Base-by-base conservation (phyloP, 805 yeast species). In the Ogataea glucozyma region DNA sequence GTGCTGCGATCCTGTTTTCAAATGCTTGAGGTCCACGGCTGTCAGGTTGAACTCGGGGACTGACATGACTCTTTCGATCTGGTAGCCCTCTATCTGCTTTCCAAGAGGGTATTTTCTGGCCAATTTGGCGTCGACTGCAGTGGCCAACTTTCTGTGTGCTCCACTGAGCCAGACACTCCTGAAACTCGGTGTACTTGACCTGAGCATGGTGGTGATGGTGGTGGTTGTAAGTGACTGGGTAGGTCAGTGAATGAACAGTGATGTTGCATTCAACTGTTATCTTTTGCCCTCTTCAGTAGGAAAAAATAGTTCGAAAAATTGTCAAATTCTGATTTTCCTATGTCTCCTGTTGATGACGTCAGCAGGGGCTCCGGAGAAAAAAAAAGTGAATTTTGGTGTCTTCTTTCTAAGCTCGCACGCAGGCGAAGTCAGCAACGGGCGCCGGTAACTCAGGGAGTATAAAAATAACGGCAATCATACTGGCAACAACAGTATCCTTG, bases 11-110 rank as follows among this genome's bases (percentile, higher is more conserved):
- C 91, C 93, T 0, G 96, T 82, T 29, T 67, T 71, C 17, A 57
- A 56, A 62, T 93, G 97, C 16, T 69, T 65, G 41, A 90, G 64
- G 31, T 78, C 83, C 2, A 88, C 84, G 3, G 97, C 97, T 2
- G 83, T 78, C 43, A 90, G 64, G 19, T 88, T 81, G 52, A 88
- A 76, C 60, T 88, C 95, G 3, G 96, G 96, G 6, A 93, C 79
- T 8, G 83, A 78, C 35, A 78, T 64, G 3, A 82, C 83, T 43
- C 84, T 70, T 40, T 74, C 69, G 30, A 93, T 75, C 40, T 72
- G 72, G 61, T 79, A 91, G 0, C 95, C 95, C 56, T 82, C 80
- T 6, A 81, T 52, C 16, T 67, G 68, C 20, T 71, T 70, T 1
- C 91, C 91, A 4, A 83, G 61, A 1, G 86, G 85, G 53, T 85